Percentiles rank a stretch among this genome's conserved stretches.
Evolutionary conservation across 2,329 filamentous ascomycete genomes (phyloP).

Genomic region (Nothophoma quercina): DNA sequence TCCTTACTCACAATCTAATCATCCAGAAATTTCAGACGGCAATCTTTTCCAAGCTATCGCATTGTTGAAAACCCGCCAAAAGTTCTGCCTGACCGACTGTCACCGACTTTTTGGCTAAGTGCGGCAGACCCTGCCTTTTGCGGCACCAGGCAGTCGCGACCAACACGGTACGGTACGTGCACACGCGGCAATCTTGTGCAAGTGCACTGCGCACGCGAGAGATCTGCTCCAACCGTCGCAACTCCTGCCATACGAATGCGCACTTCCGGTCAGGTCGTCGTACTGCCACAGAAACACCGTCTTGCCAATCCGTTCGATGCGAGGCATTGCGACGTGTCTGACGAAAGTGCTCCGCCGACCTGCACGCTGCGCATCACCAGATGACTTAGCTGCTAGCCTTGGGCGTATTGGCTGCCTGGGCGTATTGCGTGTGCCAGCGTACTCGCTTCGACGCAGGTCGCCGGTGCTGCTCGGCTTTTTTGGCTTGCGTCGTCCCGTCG

Average conservation of each 20-base stretch:
- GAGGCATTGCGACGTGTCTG: conserved; percentile 18
- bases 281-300: conserved; percentile 9
- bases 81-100: conserved; percentile 17
- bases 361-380: conserved; percentile 15
- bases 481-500: conserved; percentile 15
- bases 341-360: conserved; percentile 17
- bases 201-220: conserved; percentile 12
- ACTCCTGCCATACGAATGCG: conserved; percentile 21
- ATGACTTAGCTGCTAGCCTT: conserved; percentile 1
- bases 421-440: conserved; percentile 16
- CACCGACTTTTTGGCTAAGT: conserved; percentile 17
- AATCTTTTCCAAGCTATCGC: conserved; percentile 9
- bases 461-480: conserved; percentile 12
- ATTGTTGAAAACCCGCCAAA: conserved; percentile 8
- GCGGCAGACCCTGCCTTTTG: conserved; percentile 14
- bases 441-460: conserved; percentile 16
- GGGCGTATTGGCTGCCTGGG: conserved; percentile 9
- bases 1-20: background rate
- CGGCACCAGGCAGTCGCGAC: conserved; percentile 13
- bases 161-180: conserved; percentile 10
- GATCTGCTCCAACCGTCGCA: conserved; percentile 23
- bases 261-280: conserved; percentile 26
- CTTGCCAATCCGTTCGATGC: conserved; percentile 10
- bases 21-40: background rate
- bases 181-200: conserved; percentile 4